Evolutionary conservation across 2,329 filamentous ascomycete species (phyloP).

Genomic region (Apiospora phragmitis): DNA sequence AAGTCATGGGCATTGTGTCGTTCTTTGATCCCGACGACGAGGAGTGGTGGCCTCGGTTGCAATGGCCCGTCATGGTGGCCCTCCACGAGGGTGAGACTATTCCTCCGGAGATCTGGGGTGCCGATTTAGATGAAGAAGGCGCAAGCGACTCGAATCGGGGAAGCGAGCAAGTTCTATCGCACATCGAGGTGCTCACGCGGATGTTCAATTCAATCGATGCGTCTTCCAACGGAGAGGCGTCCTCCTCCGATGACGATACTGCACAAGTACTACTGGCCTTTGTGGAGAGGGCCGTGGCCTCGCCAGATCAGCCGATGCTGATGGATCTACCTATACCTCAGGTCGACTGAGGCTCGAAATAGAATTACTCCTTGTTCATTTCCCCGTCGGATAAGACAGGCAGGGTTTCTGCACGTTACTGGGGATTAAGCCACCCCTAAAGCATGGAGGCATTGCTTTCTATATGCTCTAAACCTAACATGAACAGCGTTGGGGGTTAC

Average conservation of each 20-base stretch:
- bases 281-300: not conserved
- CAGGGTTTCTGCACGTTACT: not conserved
- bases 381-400: not conserved
- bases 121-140: constrained; percentile 45
- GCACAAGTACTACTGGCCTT: not conserved
- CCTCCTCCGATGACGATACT: not conserved
- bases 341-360: not conserved
- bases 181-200: constrained; percentile 48
- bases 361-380: not conserved
- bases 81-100: constrained; percentile 56
- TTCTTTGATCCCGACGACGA: constrained; percentile 57
- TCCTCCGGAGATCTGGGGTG: constrained; percentile 58
- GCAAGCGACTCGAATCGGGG: constrained; percentile 32
- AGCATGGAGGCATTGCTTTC: not conserved
- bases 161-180: constrained; percentile 30
- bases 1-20: constrained; percentile 64
- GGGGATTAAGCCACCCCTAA: not conserved
- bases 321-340: not conserved
- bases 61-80: constrained; percentile 61
- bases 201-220: constrained; percentile 27
- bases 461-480: not conserved
- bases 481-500: not conserved
- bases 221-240: not conserved
- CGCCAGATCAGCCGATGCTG: not conserved
- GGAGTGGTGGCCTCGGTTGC: constrained; percentile 61